Evolutionary conservation across 1,139 yeast species (phyloP), one percentile per base, ranked within the genome.

Genomic region (Sugiyamaella castrensis): DNA sequence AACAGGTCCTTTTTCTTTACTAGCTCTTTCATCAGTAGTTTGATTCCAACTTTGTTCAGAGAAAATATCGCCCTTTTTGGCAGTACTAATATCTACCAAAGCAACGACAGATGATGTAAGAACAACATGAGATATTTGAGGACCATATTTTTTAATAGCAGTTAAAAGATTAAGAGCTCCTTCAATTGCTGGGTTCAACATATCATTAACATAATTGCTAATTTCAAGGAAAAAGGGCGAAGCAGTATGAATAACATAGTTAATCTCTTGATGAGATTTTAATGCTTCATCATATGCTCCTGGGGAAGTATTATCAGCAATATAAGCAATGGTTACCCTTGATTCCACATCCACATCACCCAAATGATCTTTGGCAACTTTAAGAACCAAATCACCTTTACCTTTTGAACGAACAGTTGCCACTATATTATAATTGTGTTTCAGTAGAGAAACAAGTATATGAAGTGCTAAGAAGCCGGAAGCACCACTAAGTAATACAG

Each of bases 381-480:
- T n/a, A 11, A 37, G 27, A 10, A 19, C 29, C 19, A 16, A 12
- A 19, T 37, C 40, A n/a, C 32, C 34, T 13, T 31, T 31, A 31
- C 5, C 34, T 13, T 31, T 31, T n/a, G 34, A n/a, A n/a, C 34
- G 12, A 13, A 31, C 34, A n/a, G 34, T n/a, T n/a, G 34, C 34
- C 5, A 19, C 24, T 19, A 84, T 73, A 31, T 71, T 64, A 13
- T 67, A 63, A 10, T 61, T 61, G 56, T 85, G 76, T 44, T 75
- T 75, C 58, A 91, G 71, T 45, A 92, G 70, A 61, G 92, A 96
- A 39, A 87, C 77, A 44, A 91, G 69, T 50, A 92, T 82, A 64
- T 85, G 92, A 1, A 96, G 82, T 29, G 98, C 99, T 57, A 94
- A 72, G 79, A 92, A 94, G 2, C 99, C 99, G 34, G 98, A 92